Conservation (phyloP, 805 yeast genomes). For the Candida suzukii region DNA sequence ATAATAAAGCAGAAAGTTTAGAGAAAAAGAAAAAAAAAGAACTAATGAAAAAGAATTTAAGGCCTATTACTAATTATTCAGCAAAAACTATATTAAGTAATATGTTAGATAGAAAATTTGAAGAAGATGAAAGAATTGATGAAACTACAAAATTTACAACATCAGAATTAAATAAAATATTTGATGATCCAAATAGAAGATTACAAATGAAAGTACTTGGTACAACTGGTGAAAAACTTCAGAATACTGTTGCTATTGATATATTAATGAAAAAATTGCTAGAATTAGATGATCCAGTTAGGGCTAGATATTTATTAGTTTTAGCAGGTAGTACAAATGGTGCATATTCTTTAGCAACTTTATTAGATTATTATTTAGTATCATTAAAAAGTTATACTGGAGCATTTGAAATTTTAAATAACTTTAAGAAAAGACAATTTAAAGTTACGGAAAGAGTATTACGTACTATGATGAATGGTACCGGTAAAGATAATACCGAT, state of each 20-base stretch:
- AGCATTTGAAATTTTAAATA: slow-evolving; percentile 43
- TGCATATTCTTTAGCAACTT: slow-evolving; percentile 55
- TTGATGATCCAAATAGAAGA: slow-evolving; percentile 27
- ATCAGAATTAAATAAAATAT: slow-evolving; percentile 18
- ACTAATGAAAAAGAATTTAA: slow-evolving; percentile 12
- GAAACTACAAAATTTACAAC: slow-evolving; percentile 18
- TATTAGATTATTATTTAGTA: slow-evolving; percentile 41
- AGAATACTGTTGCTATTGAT: slow-evolving; percentile 51
- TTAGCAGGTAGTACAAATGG: slow-evolving; percentile 28
- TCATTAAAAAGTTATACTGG: slow-evolving; percentile 33
- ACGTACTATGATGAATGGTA: not conserved
- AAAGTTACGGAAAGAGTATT: slow-evolving; percentile 41
- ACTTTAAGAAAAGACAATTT: slow-evolving; percentile 58
- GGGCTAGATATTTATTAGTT: slow-evolving; percentile 30
- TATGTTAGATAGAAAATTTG: slow-evolving; percentile 11
- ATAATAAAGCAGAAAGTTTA: slow-evolving; percentile 4
- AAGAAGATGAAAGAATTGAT: slow-evolving; percentile 6
- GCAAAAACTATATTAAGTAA: slow-evolving; percentile 18
- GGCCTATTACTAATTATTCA: slow-evolving; percentile 19
- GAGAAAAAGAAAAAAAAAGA: slow-evolving; percentile 4
- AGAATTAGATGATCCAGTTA: slow-evolving; percentile 31
- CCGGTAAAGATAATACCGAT: not conserved
- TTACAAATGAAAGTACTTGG: slow-evolving; percentile 52
- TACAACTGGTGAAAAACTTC: slow-evolving; percentile 45
- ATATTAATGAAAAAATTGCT: slow-evolving; percentile 47